A percentile compares a stretch with the other conserved stretches of the same genome.
Conservation (phyloP, 2,329 filamentous ascomycete genomes). For the Sporothrix pseudoabietina region DNA sequence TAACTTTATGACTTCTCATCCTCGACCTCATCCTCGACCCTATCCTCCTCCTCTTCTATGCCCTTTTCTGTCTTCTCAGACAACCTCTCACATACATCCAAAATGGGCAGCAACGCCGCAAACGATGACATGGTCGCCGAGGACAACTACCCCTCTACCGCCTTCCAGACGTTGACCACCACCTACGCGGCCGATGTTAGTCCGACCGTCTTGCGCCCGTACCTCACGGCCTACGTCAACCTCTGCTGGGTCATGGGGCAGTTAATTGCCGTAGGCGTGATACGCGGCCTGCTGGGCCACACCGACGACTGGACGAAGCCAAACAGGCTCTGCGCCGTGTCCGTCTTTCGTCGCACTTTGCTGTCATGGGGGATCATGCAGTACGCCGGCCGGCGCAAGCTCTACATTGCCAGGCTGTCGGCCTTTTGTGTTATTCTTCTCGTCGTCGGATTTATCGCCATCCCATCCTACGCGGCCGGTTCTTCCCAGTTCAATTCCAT, state of each 20-base stretch:
- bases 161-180: conserved; percentile 46
- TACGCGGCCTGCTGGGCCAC: conserved; percentile 43
- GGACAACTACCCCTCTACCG: conserved; percentile 36
- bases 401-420: conserved; percentile 31
- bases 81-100: not conserved
- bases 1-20: not conserved
- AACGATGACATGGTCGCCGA: conserved; percentile 20
- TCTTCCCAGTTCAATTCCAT: not conserved
- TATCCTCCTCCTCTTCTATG: not conserved
- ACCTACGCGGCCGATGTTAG: conserved; percentile 44
- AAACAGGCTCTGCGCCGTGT: conserved; percentile 38
- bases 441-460: conserved; percentile 34
- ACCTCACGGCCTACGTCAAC: conserved; percentile 50
- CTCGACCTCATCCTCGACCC: not conserved
- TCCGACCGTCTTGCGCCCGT: conserved; percentile 41
- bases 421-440: conserved; percentile 32
- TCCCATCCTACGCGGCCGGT: not conserved
- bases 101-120: conserved; percentile 17
- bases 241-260: conserved; percentile 51
- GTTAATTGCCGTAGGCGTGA: conserved; percentile 43
- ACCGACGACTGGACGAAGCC: conserved; percentile 44
- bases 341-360: conserved; percentile 39
- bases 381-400: conserved; percentile 30
- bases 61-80: not conserved
- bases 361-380: conserved; percentile 33